These are phyloP conservation scores for Linum usitatissimum DNA, from an alignment of 345 rosid species.

Conservation along the genomic window DNA sequence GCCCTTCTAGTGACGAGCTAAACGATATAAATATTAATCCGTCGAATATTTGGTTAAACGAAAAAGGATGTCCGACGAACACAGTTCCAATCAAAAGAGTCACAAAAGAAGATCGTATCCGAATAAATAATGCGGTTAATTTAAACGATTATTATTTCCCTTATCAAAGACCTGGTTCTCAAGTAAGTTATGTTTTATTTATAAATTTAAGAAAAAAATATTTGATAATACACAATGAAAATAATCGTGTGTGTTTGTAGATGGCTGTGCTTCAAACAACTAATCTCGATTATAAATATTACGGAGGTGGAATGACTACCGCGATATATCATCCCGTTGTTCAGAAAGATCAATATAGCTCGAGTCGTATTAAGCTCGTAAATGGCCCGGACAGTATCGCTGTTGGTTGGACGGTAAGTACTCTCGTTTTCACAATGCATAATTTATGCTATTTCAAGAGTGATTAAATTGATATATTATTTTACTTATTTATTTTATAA, in stretches of 20 bases:
- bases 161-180: neutral
- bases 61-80: neutral
- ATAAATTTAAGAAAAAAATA: too few relatives aligned
- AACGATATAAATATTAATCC: too few relatives aligned
- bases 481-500: too few relatives aligned
- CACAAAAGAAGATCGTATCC: neutral
- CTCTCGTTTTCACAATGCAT: too few relatives aligned
- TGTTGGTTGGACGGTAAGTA: slow-evolving; percentile 2
- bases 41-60: neutral
- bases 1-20: neutral
- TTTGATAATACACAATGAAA: too few relatives aligned
- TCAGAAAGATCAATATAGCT: neutral
- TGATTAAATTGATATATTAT: too few relatives aligned
- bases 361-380: neutral
- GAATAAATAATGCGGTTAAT: neutral
- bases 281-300: neutral
- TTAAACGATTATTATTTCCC: neutral
- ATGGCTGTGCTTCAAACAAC: neutral
- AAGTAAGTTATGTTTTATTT: too few relatives aligned
- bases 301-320: neutral
- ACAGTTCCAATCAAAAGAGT: slow-evolving; percentile 3
- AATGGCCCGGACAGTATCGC: neutral
- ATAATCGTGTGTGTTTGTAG: neutral
- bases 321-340: neutral
- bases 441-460: too few relatives aligned